phyloP scores from a whole-genome alignment of 805 yeast genomes.

The Pichia paraexigua region DNA sequence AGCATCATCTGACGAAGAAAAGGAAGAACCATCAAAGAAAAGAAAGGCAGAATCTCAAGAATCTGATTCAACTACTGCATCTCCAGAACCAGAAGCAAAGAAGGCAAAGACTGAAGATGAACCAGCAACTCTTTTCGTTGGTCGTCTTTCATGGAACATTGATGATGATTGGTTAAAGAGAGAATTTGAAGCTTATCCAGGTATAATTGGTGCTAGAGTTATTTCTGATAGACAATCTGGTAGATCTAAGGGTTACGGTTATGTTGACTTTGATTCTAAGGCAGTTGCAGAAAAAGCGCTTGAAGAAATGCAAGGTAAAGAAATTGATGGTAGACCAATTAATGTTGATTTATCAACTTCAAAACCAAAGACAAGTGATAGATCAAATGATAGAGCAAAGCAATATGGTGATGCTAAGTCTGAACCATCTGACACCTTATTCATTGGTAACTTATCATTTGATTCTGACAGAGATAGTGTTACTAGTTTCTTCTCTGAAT shows the following conservation, averaged over 20 bases:
- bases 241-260: conserved; percentile 94
- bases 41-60: conserved; percentile 31
- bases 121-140: conserved; percentile 89
- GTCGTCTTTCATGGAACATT: conserved; percentile 94
- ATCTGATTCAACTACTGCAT: conserved; percentile 20
- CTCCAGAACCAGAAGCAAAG: conserved; percentile 40
- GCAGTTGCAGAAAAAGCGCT: conserved; percentile 82
- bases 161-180: conserved; percentile 90
- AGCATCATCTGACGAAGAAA: conserved; percentile 17
- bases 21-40: conserved; percentile 29
- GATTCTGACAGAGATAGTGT: conserved; percentile 75
- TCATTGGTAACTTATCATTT: conserved; percentile 94
- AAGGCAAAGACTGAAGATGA: conserved; percentile 43
- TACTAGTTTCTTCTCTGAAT: conserved; percentile 62
- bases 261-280: conserved; percentile 83
- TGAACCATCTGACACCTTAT: conserved; percentile 90
- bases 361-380: conserved; percentile 54
- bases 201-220: conserved; percentile 84
- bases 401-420: conserved; percentile 87
- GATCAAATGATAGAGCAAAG: conserved; percentile 70
- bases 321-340: conserved; percentile 94
- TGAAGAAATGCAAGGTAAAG: conserved; percentile 79
- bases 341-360: conserved; percentile 88
- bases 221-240: conserved; percentile 80
- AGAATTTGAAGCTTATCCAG: conserved; percentile 78